A percentile compares a stretch with the other conserved stretches of the same genome.
phyloP scores from a whole-genome alignment of 2,329 filamentous ascomycete genomes.

The Colletotrichum eleusines region DNA sequence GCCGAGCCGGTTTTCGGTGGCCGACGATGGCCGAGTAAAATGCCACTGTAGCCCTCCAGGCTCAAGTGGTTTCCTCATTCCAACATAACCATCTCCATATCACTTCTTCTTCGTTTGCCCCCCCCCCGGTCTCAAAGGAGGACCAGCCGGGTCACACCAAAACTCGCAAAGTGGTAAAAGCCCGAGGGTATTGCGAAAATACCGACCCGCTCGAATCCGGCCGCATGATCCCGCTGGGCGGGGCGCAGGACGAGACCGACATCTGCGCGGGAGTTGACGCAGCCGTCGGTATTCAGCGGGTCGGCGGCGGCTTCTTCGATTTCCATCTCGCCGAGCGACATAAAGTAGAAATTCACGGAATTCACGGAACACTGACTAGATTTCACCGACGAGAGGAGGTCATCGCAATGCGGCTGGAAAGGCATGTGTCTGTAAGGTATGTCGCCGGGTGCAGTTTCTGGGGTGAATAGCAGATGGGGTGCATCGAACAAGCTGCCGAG shows the following conservation, averaged over 20 bases:
- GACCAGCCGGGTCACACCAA: neutral
- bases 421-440: neutral
- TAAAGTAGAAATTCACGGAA: neutral
- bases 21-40: neutral
- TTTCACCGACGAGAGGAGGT: neutral
- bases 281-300: neutral
- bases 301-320: neutral
- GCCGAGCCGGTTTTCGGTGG: neutral
- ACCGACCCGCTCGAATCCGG: conserved; percentile 9
- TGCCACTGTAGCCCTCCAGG: too few relatives aligned
- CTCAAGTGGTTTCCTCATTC: neutral
- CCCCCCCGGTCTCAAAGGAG: neutral
- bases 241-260: conserved; percentile 1
- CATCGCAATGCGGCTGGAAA: neutral
- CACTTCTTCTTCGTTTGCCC: neutral
- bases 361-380: neutral
- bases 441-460: neutral
- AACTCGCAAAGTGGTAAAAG: neutral
- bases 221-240: neutral
- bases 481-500: fast-evolving
- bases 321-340: neutral
- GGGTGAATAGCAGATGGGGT: neutral
- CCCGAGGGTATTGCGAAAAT: neutral
- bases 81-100: neutral
- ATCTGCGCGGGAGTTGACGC: neutral